Evolutionary conservation across 352 stramenopile genomes (phyloP).

Genomic region (Phytophthora agathidicida): DNA sequence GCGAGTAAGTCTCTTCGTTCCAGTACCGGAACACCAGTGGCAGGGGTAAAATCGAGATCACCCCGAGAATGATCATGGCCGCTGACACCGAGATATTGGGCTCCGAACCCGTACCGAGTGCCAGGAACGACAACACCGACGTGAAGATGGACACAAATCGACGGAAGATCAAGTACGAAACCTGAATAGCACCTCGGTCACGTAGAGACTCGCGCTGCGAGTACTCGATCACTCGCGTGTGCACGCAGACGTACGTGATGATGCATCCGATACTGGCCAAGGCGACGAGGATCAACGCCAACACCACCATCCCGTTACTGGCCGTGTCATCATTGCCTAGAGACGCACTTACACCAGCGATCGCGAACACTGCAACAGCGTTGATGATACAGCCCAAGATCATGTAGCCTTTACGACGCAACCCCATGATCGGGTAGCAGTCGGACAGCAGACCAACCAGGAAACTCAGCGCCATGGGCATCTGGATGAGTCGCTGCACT

Average conservation of each 20-base stretch:
- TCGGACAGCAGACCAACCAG: slow-evolving; percentile 90
- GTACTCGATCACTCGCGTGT: slow-evolving; percentile 69
- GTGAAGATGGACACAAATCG: slow-evolving; percentile 58
- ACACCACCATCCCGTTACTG: slow-evolving; percentile 39
- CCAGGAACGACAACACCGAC: slow-evolving; percentile 57
- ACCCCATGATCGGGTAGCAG: slow-evolving; percentile 90
- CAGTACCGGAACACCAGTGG: slow-evolving; percentile 61
- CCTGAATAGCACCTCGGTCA: slow-evolving; percentile 60
- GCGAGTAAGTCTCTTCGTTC: slow-evolving; percentile 70
- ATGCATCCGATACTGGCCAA: slow-evolving; percentile 67
- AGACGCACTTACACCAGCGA: slow-evolving; percentile 56
- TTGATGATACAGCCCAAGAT: slow-evolving; percentile 81
- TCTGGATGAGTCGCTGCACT: slow-evolving; percentile 65
- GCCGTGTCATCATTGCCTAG: slow-evolving; percentile 33
- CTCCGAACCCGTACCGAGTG: slow-evolving; percentile 39
- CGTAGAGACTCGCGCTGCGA: slow-evolving; percentile 68
- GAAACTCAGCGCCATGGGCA: slow-evolving; percentile 91
- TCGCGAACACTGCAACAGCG: slow-evolving; percentile 58
- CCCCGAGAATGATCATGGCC: slow-evolving; percentile 52
- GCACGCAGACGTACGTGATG: slow-evolving; percentile 67
- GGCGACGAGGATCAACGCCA: slow-evolving; percentile 47
- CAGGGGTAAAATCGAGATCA: slow-evolving; percentile 59
- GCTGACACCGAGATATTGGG: slow-evolving; percentile 49
- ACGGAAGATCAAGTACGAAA: slow-evolving; percentile 69
- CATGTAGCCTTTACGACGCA: slow-evolving; percentile 92